Percentiles rank a stretch among this genome's conserved stretches.
Conservation (phyloP, 805 yeast genomes). For the Alloascoidea hylecoeti region DNA sequence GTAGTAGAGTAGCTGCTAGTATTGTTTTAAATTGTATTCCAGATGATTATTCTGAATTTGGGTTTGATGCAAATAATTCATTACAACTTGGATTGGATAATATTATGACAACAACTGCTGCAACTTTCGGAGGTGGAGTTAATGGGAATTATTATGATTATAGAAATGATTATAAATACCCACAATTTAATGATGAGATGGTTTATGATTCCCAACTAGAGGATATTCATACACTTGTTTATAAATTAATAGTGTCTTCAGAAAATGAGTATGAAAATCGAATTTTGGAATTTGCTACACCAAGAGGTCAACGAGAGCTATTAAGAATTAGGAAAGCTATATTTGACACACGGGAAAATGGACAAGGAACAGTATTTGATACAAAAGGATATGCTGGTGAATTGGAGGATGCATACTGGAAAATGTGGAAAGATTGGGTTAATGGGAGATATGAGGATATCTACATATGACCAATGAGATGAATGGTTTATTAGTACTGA, state of each 20-base stretch:
- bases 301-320: constrained; percentile 7
- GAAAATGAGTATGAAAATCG: constrained; percentile 14
- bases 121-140: too few relatives aligned
- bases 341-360: constrained; percentile 10
- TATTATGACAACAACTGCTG: too few relatives aligned
- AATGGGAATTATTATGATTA: not conserved
- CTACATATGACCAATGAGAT: too few relatives aligned
- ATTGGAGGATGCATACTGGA: constrained; percentile 12
- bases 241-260: constrained; percentile 9
- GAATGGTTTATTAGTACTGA: too few relatives aligned
- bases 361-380: constrained; percentile 11
- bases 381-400: constrained; percentile 14
- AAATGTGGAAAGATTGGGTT: constrained; percentile 16
- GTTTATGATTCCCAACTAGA: constrained; percentile 3
- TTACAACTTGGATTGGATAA: too few relatives aligned
- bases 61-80: not conserved
- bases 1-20: constrained; percentile 17
- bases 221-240: constrained; percentile 4
- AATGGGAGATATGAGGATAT: constrained; percentile 4
- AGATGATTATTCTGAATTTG: too few relatives aligned
- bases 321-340: constrained; percentile 9
- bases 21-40: constrained; percentile 5
- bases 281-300: constrained; percentile 10
- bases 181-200: constrained; percentile 5
- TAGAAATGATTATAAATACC: constrained; percentile 9